Evolutionary conservation across 305 asterid species (phyloP).

Genomic region (Solanum hybrid): DNA sequence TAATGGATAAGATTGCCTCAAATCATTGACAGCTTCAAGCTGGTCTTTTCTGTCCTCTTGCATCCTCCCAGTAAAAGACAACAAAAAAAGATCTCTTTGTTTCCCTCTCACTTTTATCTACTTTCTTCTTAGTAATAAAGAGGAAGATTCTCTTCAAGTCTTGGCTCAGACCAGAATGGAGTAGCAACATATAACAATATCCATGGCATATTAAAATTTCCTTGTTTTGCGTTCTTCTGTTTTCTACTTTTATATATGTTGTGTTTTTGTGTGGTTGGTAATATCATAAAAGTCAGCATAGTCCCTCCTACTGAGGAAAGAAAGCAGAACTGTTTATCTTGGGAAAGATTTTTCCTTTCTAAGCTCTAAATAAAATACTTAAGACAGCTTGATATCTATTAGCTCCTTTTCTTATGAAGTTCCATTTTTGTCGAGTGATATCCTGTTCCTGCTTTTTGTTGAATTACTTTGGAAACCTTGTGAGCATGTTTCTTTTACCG

Average conservation of each 20-base stretch:
- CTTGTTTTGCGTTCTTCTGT: background rate
- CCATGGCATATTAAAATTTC: background rate
- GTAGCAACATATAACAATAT: background rate
- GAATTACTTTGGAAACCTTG: background rate
- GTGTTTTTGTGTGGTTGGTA: background rate
- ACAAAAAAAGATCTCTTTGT: background rate
- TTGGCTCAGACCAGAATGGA: background rate
- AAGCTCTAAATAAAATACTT: background rate
- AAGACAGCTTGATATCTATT: background rate
- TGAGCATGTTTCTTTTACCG: background rate
- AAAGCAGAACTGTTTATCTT: background rate
- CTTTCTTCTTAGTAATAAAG: background rate
- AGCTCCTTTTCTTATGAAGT: background rate
- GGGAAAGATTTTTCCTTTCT: background rate
- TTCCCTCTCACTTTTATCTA: background rate
- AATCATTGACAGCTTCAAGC: background rate
- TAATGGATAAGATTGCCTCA: background rate
- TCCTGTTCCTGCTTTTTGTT: background rate
- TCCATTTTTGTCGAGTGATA: background rate
- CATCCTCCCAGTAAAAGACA: background rate
- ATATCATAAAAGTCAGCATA: background rate
- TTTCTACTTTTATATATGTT: background rate
- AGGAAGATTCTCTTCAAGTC: background rate
- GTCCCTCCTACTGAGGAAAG: background rate
- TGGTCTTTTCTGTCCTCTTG: background rate